A percentile compares a stretch with the other conserved stretches of the same genome.
Conservation (phyloP, 1,284 basidiomycete genomes). For the Cutaneotrichosporon daszewskae region DNA sequence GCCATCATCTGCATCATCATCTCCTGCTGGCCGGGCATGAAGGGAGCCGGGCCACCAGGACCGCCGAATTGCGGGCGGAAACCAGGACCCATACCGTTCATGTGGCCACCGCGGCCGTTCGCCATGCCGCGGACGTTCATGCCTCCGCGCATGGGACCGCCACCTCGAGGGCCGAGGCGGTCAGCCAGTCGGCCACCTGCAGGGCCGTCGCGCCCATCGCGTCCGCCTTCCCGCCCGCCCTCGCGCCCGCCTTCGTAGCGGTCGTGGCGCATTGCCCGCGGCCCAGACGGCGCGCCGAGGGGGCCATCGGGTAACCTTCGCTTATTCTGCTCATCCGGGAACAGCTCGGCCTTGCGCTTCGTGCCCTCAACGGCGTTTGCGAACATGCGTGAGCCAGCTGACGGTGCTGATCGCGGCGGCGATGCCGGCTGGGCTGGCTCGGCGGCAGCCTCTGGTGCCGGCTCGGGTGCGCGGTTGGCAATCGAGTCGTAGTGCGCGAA, state of each 20-base stretch:
- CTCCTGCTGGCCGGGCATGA: conserved; percentile 39
- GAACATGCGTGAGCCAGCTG: conserved; percentile 11
- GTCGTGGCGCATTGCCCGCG: conserved; percentile 9
- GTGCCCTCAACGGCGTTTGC: conserved; percentile 18
- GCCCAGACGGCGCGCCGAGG: conserved; percentile 16
- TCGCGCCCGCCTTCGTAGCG: neutral
- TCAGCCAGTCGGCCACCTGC: conserved; percentile 9
- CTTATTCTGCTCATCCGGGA: conserved; percentile 12
- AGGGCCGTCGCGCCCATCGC: neutral
- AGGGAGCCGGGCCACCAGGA: conserved; percentile 10
- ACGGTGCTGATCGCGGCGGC: conserved; percentile 6
- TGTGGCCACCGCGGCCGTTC: conserved; percentile 7
- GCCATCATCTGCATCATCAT: conserved; percentile 50
- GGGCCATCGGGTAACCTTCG: conserved; percentile 15
- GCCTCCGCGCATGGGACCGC: conserved; percentile 16
- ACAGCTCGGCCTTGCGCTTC: conserved; percentile 19
- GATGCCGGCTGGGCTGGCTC: too few relatives aligned
- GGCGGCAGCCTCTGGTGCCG: conserved; percentile 9
- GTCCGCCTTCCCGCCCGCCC: neutral
- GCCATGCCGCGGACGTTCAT: conserved; percentile 21
- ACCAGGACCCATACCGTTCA: conserved; percentile 15
- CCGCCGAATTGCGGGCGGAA: conserved; percentile 2
- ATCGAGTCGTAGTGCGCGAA: conserved; percentile 18
- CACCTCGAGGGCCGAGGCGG: conserved; percentile 15
- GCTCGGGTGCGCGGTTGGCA: conserved; percentile 1